phyloP scores from a whole-genome alignment of 1,284 basidiomycete genomes.

The Fomitopsis palustris region DNA sequence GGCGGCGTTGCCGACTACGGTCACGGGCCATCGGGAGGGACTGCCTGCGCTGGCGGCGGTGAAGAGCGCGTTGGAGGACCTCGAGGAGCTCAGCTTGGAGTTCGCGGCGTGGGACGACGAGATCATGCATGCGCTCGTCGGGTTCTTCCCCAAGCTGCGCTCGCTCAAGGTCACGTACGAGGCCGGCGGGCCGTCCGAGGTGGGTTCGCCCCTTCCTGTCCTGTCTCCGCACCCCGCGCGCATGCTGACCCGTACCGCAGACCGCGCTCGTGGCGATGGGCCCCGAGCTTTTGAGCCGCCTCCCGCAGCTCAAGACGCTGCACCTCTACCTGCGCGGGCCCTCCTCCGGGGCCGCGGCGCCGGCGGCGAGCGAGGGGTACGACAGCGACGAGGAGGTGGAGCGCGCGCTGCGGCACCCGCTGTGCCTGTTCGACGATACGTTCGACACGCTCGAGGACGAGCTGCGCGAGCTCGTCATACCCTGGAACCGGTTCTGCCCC shows the following conservation, averaged over 20 bases:
- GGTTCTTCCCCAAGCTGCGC: slow-evolving; percentile 24
- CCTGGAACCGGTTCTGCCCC: slow-evolving; percentile 25
- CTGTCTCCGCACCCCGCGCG: neutral
- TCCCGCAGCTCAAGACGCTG: slow-evolving; percentile 23
- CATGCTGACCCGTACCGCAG: too few species aligned
- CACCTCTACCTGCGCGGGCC: slow-evolving; percentile 20
- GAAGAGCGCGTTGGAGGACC: slow-evolving; percentile 9
- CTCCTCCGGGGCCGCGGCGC: neutral
- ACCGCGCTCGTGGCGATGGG: slow-evolving; percentile 25
- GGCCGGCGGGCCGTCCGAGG: slow-evolving; percentile 23
- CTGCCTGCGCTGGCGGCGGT: slow-evolving; percentile 19
- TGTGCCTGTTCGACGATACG: slow-evolving; percentile 20
- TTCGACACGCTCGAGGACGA: slow-evolving; percentile 24
- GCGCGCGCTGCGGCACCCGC: slow-evolving; percentile 12
- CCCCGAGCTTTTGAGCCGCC: slow-evolving; percentile 23
- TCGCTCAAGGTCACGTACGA: slow-evolving; percentile 26
- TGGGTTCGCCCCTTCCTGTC: slow-evolving; percentile 6
- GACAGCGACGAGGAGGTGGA: slow-evolving; percentile 1
- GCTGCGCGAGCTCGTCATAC: slow-evolving; percentile 26
- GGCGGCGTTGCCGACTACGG: neutral
- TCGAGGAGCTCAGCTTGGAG: slow-evolving; percentile 26
- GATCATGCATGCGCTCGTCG: slow-evolving; percentile 23
- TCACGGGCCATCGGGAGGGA: slow-evolving; percentile 14
- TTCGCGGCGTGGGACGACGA: slow-evolving; percentile 29
- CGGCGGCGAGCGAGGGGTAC: neutral